These are phyloP conservation scores for Mycogone perniciosa DNA, from an alignment of 2,329 filamentous ascomycete species.

Conservation along the genomic window DNA sequence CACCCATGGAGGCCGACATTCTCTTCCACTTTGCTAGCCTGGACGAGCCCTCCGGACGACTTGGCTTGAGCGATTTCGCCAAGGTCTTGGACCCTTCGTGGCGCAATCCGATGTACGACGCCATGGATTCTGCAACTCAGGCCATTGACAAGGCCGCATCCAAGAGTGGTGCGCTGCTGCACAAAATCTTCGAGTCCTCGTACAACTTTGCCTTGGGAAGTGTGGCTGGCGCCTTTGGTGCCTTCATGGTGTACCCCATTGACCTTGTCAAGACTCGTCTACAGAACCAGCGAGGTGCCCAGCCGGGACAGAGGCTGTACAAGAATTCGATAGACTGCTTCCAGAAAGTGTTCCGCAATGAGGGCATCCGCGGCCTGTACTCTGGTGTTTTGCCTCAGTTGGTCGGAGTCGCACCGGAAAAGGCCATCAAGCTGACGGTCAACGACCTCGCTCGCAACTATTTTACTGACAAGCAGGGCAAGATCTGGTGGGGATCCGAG, in stretches of 20 bases:
- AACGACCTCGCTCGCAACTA: conserved; percentile 82
- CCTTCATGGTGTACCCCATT: conserved; percentile 99
- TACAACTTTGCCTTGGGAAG: conserved; percentile 91
- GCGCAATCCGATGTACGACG: conserved; percentile 56
- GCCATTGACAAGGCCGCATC: conserved; percentile 31
- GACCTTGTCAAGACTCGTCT: conserved; percentile 97
- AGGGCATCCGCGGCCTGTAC: conserved; percentile 84
- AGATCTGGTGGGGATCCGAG: conserved; percentile 66
- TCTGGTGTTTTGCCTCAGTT: conserved; percentile 92
- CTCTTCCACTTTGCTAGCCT: conserved; percentile 97
- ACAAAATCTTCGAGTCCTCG: conserved; percentile 58
- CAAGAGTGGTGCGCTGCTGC: conserved; percentile 40
- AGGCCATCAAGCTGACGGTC: conserved; percentile 98
- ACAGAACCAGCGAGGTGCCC: conserved; percentile 86
- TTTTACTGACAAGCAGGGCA: conserved; percentile 69
- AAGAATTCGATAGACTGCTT: conserved; percentile 97
- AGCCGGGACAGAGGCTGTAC: conserved; percentile 82
- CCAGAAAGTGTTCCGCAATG: conserved; percentile 85
- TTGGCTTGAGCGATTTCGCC: conserved; percentile 78
- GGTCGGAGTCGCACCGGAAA: conserved; percentile 96
- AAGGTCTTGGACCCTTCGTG: conserved; percentile 94
- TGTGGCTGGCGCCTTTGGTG: conserved; percentile 90
- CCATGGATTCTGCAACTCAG: conserved; percentile 35
- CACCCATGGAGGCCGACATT: conserved; percentile 97
- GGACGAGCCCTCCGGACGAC: conserved; percentile 78